These are phyloP conservation scores for Herpetospermum pedunculosum DNA, from an alignment of 306 rosid species.

Conservation along the genomic window DNA sequence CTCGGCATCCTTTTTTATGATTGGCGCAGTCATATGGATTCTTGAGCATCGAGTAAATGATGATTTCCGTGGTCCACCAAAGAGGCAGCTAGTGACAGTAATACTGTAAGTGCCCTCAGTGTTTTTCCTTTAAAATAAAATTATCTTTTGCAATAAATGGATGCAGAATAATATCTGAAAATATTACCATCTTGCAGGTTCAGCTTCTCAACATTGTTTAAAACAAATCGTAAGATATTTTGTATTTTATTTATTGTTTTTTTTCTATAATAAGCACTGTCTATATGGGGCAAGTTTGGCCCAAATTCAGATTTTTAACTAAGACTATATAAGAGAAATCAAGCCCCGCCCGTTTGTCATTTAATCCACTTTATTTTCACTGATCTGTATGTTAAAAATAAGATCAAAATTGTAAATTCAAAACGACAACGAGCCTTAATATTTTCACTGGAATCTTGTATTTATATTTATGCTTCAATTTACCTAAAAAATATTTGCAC, in stretches of 20 bases:
- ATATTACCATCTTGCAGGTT: slow-evolving; percentile 57
- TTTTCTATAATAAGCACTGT: neutral
- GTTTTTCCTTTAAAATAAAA: neutral
- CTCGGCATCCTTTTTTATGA: slow-evolving; percentile 53
- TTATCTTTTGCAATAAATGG: neutral
- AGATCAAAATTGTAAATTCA: neutral
- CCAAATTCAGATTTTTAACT: neutral
- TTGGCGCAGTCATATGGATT: slow-evolving; percentile 82
- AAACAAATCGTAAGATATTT: slow-evolving; percentile 66
- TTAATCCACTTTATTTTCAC: neutral
- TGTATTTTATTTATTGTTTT: neutral
- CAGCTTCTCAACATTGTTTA: slow-evolving; percentile 90
- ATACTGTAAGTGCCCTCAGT: slow-evolving; percentile 43
- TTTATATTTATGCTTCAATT: neutral
- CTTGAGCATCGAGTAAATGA: slow-evolving; percentile 87
- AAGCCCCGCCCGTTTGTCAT: neutral
- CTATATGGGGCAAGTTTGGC: neutral
- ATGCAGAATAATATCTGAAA: slow-evolving; percentile 22
- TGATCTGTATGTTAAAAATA: neutral
- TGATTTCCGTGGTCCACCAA: slow-evolving; percentile 93
- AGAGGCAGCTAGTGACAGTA: slow-evolving; percentile 62
- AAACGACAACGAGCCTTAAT: neutral
- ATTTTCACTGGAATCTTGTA: neutral
- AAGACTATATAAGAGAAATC: neutral
- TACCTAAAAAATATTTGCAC: neutral